These are phyloP conservation scores for Isabelozyma heimii DNA, from an alignment of 805 yeast species.

Conservation along the genomic window DNA sequence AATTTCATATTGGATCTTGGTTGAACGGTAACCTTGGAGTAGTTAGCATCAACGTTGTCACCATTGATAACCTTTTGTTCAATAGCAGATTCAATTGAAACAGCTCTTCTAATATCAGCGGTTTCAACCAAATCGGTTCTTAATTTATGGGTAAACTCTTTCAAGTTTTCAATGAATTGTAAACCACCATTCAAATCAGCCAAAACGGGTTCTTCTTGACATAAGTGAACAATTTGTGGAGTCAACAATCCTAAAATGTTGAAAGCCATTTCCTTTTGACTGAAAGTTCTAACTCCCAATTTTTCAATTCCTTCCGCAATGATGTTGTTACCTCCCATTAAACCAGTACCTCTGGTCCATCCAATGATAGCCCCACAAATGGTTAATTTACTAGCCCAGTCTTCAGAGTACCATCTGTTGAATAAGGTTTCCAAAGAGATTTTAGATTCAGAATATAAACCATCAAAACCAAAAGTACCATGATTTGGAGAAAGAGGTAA, in stretches of 20 bases:
- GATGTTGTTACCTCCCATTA: constrained; percentile 95
- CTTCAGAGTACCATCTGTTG: constrained; percentile 98
- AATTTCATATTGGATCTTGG: constrained; percentile 96
- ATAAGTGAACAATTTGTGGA: constrained; percentile 77
- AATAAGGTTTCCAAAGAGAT: constrained; percentile 91
- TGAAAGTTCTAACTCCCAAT: constrained; percentile 95
- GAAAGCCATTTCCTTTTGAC: constrained; percentile 99
- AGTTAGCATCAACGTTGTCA: constrained; percentile 82
- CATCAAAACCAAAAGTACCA: constrained; percentile 98
- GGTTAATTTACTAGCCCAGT: constrained; percentile 92
- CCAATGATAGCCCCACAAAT: constrained; percentile 98
- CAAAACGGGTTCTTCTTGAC: constrained; percentile 93
- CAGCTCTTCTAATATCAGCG: constrained; percentile 93
- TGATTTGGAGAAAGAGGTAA: constrained; percentile 98
- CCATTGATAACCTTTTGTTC: constrained; percentile 87
- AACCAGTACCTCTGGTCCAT: constrained; percentile 99
- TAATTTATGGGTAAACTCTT: constrained; percentile 77
- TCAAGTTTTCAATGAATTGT: constrained; percentile 88
- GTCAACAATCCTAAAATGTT: constrained; percentile 92
- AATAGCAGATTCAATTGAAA: constrained; percentile 86
- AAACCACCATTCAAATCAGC: constrained; percentile 99
- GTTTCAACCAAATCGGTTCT: constrained; percentile 76
- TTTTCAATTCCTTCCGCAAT: constrained; percentile 97
- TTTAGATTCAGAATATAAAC: constrained; percentile 97
- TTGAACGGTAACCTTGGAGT: constrained; percentile 69